Evolutionary conservation across 2,329 filamentous ascomycete genomes (phyloP).

Genomic region (Fusarium nelsonii): DNA sequence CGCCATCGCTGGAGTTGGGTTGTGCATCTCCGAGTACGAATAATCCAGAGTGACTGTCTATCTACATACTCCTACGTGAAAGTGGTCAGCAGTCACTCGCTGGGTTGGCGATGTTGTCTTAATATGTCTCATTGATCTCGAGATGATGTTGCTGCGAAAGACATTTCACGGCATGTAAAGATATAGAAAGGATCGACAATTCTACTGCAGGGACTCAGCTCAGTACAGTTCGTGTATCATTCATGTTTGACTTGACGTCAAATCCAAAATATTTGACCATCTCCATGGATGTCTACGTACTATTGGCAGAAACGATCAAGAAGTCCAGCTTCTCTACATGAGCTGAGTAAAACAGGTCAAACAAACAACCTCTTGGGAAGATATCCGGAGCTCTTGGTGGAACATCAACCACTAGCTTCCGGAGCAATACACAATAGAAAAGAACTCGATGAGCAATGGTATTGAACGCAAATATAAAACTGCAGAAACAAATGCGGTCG

Average conservation of each 20-base stretch:
- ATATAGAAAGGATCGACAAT: neutral
- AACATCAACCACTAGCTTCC: neutral
- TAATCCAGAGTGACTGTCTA: too few relatives aligned
- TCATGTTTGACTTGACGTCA: neutral
- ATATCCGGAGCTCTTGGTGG: neutral
- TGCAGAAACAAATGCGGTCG: slow-evolving; percentile 10
- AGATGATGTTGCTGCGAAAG: neutral
- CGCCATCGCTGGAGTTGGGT: slow-evolving; percentile 31
- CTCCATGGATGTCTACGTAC: neutral
- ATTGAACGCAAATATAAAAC: slow-evolving; percentile 17
- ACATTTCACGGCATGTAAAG: neutral
- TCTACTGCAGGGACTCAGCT: neutral
- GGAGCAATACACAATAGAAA: neutral
- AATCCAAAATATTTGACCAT: neutral
- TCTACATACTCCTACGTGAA: neutral
- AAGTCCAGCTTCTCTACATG: neutral
- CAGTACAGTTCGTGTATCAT: neutral
- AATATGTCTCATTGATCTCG: neutral
- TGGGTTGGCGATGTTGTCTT: neutral
- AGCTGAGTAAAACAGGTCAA: neutral
- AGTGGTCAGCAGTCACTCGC: neutral
- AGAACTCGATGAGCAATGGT: slow-evolving; percentile 2
- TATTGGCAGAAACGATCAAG: neutral
- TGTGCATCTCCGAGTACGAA: neutral
- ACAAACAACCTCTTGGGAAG: neutral